phyloP scores from a whole-genome alignment of 768 basidiomycete species.

The Lentinula aciculospora region DNA sequence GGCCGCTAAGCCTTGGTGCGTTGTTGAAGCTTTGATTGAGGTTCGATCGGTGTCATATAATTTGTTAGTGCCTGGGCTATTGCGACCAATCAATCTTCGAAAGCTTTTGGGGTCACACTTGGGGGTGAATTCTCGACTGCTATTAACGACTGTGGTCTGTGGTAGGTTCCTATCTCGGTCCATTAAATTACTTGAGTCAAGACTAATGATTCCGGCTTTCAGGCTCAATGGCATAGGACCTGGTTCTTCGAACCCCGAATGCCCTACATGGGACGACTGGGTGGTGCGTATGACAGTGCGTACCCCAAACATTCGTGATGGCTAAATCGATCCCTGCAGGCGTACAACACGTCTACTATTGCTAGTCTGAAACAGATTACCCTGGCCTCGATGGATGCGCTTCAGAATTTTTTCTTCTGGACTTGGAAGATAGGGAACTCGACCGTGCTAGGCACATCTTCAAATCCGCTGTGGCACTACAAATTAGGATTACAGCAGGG shows the following conservation, averaged over 20 bases:
- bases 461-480: slow-evolving; percentile 84
- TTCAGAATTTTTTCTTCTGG: slow-evolving; percentile 96
- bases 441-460: slow-evolving; percentile 57
- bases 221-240: slow-evolving; percentile 45
- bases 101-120: slow-evolving; percentile 67
- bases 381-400: slow-evolving; percentile 80
- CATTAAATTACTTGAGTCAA: neutral
- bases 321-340: slow-evolving; percentile 21
- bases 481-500: slow-evolving; percentile 78
- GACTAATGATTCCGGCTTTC: neutral
- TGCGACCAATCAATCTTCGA: slow-evolving; percentile 56
- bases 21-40: neutral
- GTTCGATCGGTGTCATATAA: slow-evolving; percentile 1
- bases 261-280: slow-evolving; percentile 39
- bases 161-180: slow-evolving; percentile 24
- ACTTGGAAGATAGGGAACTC: slow-evolving; percentile 93
- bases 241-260: slow-evolving; percentile 27
- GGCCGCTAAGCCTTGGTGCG: slow-evolving; percentile 40
- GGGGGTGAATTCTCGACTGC: slow-evolving; percentile 85
- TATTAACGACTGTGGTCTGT: slow-evolving; percentile 71
- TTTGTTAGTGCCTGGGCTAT: slow-evolving; percentile 37
- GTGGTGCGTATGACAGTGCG: slow-evolving; percentile 22
- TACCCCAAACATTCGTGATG: neutral
- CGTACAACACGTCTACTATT: slow-evolving; percentile 56
- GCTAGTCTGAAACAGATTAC: slow-evolving; percentile 58